Evolutionary conservation across 257 asterid species (phyloP), one percentile per base, ranked within the genome.

Genomic region (Lantana camara): DNA sequence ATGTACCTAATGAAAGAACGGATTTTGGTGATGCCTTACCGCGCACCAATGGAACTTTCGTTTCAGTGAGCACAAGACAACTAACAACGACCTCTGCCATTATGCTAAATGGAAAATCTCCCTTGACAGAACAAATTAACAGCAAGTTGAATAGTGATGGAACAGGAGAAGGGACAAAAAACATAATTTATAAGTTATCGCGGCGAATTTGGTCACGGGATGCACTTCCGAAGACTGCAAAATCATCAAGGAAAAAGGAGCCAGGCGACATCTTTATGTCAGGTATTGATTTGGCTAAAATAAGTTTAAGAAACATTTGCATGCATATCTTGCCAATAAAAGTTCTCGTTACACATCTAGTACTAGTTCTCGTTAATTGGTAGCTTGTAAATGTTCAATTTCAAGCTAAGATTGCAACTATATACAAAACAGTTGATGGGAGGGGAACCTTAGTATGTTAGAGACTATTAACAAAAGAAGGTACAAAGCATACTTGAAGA

Each of bases 151-250:
- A 56, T 56, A 23, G 13, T 61, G 32, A 32, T 22, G 82, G 53
- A 7, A 64, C 8, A 21, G 70, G 49, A 63, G 75, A 70, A 56
- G 68, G 65, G 32, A 63, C 50, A 41, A 75, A 62, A 69, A 57
- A 61, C 11, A n/a, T 52, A 67, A 63, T 66, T 68, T 75, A 6
- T 54, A 70, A 17, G 73, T 15, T 75, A 57, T 79, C 75, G 41
- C 70, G 52, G 46, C 77, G 32, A 27, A 2, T 27, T 27, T 27
- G 32, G 32, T 5, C 32, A 27, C 5, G 32, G 32, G 32, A 27
- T 27, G 32, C 32, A 27, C 5, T 37, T 30, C 37, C 70, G 56
- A 76, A 53, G 53, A 64, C 48, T 5, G 45, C 45, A 50, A 79
- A 60, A 46, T 8, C 45, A 68, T 66, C 62, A 29, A 68, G 54